Conservation (phyloP, 495 filamentous ascomycete genomes). For the Daldinia caldariorum region DNA sequence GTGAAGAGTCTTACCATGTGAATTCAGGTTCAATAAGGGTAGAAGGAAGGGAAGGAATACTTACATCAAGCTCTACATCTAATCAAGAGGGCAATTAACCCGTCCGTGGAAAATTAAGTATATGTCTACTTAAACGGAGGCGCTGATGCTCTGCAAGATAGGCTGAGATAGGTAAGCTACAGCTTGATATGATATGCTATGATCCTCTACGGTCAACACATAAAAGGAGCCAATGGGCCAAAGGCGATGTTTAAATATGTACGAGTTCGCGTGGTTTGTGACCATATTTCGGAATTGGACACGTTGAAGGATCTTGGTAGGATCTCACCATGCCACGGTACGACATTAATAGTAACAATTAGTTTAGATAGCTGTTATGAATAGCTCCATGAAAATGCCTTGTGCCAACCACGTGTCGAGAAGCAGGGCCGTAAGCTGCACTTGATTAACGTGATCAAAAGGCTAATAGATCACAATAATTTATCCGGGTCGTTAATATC, state of each 20-base stretch:
- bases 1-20: background rate
- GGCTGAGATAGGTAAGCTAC: too few relatives aligned
- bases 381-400: background rate
- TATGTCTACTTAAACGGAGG: too few relatives aligned
- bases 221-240: too few relatives aligned
- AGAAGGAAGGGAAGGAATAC: background rate
- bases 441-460: background rate
- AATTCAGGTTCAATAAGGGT: background rate
- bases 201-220: too few relatives aligned
- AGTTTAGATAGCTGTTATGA: background rate
- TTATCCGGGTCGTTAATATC: conserved; percentile 20
- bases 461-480: background rate
- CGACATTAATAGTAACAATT: conserved; percentile 5
- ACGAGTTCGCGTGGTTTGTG: background rate
- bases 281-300: conserved; percentile 23
- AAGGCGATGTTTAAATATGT: background rate
- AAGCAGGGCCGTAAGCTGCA: background rate
- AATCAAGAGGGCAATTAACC: too few relatives aligned
- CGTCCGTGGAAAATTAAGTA: too few relatives aligned
- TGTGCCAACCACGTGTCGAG: background rate
- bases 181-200: too few relatives aligned
- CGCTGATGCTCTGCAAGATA: background rate
- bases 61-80: background rate
- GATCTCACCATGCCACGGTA: conserved; percentile 30
- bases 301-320: conserved; percentile 30